A percentile compares a stretch with the other conserved stretches of the same genome.
phyloP scores from a whole-genome alignment of 1,284 basidiomycete genomes.

The Ceratobasidium theobromae region DNA sequence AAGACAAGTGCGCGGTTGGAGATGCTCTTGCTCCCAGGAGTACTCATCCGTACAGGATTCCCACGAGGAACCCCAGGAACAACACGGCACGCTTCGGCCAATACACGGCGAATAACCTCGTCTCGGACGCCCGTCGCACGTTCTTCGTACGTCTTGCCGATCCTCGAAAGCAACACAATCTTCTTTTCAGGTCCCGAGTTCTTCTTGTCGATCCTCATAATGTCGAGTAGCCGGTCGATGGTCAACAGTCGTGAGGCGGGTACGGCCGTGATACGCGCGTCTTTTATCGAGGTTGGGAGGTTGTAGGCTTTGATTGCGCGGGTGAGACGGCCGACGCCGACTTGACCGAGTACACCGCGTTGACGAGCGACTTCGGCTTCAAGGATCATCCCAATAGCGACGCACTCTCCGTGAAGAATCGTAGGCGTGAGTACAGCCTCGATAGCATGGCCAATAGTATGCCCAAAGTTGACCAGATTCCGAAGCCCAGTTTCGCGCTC shows the following conservation, averaged over 20 bases:
- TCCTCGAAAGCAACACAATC: slow-evolving; percentile 86
- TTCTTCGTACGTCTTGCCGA: slow-evolving; percentile 91
- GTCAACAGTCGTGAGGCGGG: slow-evolving; percentile 72
- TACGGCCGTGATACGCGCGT: slow-evolving; percentile 71
- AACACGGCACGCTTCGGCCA: slow-evolving; percentile 76
- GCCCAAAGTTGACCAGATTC: slow-evolving; percentile 97
- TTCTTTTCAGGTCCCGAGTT: slow-evolving; percentile 91
- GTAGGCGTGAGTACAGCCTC: slow-evolving; percentile 90
- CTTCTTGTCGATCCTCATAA: slow-evolving; percentile 97
- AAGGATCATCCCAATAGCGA: slow-evolving; percentile 90
- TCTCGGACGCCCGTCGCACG: slow-evolving; percentile 87
- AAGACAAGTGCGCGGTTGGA: slow-evolving; percentile 95
- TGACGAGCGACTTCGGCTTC: slow-evolving; percentile 91
- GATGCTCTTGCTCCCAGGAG: slow-evolving; percentile 95
- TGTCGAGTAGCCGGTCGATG: slow-evolving; percentile 84
- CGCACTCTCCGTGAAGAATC: slow-evolving; percentile 92
- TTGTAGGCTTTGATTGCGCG: slow-evolving; percentile 85
- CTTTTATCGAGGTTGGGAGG: slow-evolving; percentile 76
- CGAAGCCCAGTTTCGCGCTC: slow-evolving; percentile 93
- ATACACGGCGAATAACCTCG: slow-evolving; percentile 73
- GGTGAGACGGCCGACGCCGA: slow-evolving; percentile 83
- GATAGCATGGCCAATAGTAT: slow-evolving; percentile 94
- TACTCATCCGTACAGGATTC: slow-evolving; percentile 79
- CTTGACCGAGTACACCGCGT: slow-evolving; percentile 82
- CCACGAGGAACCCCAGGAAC: slow-evolving; percentile 65